Percentiles rank a stretch among this genome's conserved stretches.
phyloP scores from a whole-genome alignment of 2,329 filamentous ascomycete genomes.

The Macrophomina pseudophaseolina region DNA sequence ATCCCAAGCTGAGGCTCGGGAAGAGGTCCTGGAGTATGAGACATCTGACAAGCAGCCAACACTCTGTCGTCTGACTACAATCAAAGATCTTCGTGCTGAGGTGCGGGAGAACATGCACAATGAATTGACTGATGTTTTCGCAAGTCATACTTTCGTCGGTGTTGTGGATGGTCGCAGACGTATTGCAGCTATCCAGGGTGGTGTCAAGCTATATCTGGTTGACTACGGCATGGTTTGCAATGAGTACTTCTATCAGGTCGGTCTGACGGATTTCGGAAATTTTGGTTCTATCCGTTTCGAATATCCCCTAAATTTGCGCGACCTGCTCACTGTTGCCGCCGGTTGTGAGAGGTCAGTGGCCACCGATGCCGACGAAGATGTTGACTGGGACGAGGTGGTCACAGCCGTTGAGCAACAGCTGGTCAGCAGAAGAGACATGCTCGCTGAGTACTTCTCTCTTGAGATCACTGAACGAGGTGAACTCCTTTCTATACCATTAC shows the following conservation, averaged over 20 bases:
- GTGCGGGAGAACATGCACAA: conserved; percentile 84
- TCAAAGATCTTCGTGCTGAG: conserved; percentile 80
- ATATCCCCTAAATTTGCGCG: conserved; percentile 72
- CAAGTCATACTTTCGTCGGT: conserved; percentile 89
- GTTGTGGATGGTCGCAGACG: conserved; percentile 86
- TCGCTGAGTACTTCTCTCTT: conserved; percentile 89
- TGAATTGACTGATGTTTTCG: conserved; percentile 84
- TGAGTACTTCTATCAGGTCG: conserved; percentile 95
- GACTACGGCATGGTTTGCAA: conserved; percentile 86
- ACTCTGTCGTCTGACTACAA: conserved; percentile 76
- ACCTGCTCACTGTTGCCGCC: conserved; percentile 75
- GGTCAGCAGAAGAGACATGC: conserved; percentile 79
- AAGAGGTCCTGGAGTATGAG: conserved; percentile 70
- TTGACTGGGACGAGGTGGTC: conserved; percentile 70
- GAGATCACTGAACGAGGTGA: conserved; percentile 80
- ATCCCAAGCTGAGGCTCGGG: conserved; percentile 37
- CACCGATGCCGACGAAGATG: conserved; percentile 52
- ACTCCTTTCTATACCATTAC: conserved; percentile 77
- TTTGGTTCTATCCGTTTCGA: conserved; percentile 84
- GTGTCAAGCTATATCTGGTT: conserved; percentile 87
- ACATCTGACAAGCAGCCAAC: conserved; percentile 70
- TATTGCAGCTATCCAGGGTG: conserved; percentile 89
- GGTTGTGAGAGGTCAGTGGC: conserved; percentile 64
- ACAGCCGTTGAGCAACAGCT: conserved; percentile 70
- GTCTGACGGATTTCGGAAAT: conserved; percentile 93